Conservation (phyloP, 345 rosid genomes). For the Citrus maxima region DNA sequence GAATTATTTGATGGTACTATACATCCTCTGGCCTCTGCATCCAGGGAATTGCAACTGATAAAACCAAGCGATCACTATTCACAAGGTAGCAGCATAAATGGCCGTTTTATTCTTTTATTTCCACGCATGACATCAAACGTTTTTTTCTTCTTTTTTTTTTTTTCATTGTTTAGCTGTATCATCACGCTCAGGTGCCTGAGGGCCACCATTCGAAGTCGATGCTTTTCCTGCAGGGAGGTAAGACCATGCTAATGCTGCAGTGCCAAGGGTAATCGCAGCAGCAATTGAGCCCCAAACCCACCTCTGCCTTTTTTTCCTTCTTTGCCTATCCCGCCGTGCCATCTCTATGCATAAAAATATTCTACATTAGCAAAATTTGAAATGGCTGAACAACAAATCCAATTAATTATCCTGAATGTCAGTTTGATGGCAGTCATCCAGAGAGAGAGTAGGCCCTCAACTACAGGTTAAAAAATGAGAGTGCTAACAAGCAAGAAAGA, state of each 20-base stretch:
- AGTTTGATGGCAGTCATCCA: background rate
- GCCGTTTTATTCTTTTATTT: constrained; percentile 21
- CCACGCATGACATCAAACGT: constrained; percentile 1
- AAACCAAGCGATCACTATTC: constrained; percentile 27
- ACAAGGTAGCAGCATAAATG: constrained; percentile 31
- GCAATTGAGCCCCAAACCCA: constrained; percentile 88
- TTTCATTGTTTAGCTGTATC: constrained; percentile 26
- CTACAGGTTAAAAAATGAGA: background rate
- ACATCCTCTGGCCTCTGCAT: constrained; percentile 26
- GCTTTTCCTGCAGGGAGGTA: constrained; percentile 48
- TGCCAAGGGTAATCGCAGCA: constrained; percentile 56
- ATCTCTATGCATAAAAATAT: constrained; percentile 39
- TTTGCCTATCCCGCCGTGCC: constrained; percentile 48
- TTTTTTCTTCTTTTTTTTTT: background rate
- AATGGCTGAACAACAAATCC: background rate
- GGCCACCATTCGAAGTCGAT: constrained; percentile 25
- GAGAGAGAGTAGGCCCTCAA: background rate
- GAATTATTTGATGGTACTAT: constrained; percentile 20
- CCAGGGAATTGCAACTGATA: constrained; percentile 14
- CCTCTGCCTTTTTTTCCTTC: constrained; percentile 52
- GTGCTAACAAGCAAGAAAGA: background rate
- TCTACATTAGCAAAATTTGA: background rate
- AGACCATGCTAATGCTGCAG: constrained; percentile 75
- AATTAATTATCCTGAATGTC: background rate
- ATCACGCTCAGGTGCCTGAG: constrained; percentile 26